Conservation (phyloP, 176 grass and related monocot species). For the Alloteropsis semialata region DNA sequence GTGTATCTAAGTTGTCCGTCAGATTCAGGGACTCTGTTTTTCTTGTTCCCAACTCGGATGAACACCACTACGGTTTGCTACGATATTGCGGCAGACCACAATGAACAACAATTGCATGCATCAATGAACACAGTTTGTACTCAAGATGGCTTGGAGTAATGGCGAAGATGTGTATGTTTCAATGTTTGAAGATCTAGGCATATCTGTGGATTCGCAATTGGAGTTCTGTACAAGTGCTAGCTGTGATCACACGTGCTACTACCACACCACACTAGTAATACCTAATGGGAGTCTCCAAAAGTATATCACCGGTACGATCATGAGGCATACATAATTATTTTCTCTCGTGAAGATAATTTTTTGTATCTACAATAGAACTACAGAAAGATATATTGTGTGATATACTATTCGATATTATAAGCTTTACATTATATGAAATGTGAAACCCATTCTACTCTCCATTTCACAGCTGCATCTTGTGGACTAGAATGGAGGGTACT, state of each 20-base stretch:
- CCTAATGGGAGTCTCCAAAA: too few relatives aligned
- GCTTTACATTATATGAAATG: too few relatives aligned
- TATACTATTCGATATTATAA: too few relatives aligned
- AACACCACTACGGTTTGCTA: background rate
- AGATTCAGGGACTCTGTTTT: background rate
- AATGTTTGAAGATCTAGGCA: background rate
- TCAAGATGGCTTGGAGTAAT: background rate
- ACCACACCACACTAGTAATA: too few relatives aligned
- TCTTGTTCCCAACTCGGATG: background rate
- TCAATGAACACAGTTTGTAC: background rate
- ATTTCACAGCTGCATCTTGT: too few relatives aligned
- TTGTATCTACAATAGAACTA: too few relatives aligned
- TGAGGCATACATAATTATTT: too few relatives aligned
- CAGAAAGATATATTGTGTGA: too few relatives aligned
- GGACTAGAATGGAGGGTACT: too few relatives aligned
- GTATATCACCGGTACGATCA: too few relatives aligned
- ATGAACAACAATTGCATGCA: background rate
- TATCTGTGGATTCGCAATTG: background rate
- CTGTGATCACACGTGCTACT: background rate
- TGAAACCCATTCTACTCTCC: too few relatives aligned
- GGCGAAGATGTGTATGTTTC: background rate
- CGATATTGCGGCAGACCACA: background rate
- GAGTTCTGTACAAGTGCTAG: background rate
- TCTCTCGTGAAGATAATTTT: too few relatives aligned
- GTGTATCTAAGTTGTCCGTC: background rate